Conservation (phyloP, 192 early-diverging fungal species). For the Coemansia erecta region DNA sequence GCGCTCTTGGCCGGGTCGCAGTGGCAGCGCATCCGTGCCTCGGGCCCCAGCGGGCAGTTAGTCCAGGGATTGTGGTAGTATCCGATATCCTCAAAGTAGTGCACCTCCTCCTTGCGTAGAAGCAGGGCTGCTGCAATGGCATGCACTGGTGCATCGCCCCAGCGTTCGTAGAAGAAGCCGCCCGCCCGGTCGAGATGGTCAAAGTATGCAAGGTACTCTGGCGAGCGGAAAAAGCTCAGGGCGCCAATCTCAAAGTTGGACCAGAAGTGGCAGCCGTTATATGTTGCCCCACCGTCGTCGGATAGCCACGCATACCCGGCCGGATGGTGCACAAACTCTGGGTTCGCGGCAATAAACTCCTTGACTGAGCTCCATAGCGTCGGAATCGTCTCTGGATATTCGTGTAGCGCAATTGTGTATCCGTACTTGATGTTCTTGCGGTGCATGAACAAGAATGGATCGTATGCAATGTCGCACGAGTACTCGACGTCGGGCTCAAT, state of each 20-base stretch:
- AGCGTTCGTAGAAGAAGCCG: constrained; percentile 85
- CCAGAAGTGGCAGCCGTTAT: constrained; percentile 72
- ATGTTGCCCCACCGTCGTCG: constrained; percentile 36
- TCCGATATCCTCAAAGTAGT: constrained; percentile 72
- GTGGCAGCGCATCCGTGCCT: constrained; percentile 41
- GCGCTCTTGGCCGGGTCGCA: constrained; percentile 51
- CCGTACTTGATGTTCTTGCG: constrained; percentile 63
- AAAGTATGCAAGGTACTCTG: constrained; percentile 63
- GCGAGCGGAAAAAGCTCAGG: constrained; percentile 64
- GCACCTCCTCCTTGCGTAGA: constrained; percentile 60
- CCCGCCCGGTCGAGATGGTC: constrained; percentile 68
- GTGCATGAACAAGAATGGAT: constrained; percentile 69
- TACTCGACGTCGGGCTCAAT: constrained; percentile 65
- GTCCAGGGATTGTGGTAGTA: constrained; percentile 60
- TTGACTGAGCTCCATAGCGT: constrained; percentile 58
- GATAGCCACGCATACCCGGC: constrained; percentile 51
- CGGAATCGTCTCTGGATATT: constrained; percentile 55
- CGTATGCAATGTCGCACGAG: constrained; percentile 62
- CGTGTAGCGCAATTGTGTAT: constrained; percentile 57
- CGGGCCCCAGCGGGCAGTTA: constrained; percentile 42
- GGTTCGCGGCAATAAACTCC: constrained; percentile 58
- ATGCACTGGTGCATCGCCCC: constrained; percentile 66
- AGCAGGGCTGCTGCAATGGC: constrained; percentile 63
- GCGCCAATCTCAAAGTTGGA: constrained; percentile 83
- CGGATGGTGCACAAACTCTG: constrained; percentile 54